A percentile compares a stretch with the other conserved stretches of the same genome.
These are phyloP conservation scores for Botrytis cinerea DNA, from an alignment of 2,329 filamentous ascomycete genomes.

Conservation along the genomic window DNA sequence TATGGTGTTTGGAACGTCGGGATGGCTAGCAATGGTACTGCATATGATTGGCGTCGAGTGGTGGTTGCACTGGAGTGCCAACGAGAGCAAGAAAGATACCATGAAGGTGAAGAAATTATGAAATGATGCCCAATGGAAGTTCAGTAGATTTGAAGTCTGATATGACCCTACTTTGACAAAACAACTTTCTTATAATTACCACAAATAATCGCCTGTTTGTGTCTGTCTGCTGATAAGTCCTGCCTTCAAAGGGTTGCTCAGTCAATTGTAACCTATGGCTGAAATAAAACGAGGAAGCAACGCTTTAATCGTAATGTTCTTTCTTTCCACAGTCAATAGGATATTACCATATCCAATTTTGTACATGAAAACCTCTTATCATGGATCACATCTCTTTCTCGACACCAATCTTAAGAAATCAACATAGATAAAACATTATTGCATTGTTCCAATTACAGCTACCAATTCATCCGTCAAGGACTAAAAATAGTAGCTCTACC, in stretches of 20 bases:
- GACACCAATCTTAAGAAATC: neutral
- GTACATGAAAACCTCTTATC: neutral
- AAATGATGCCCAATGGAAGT: neutral
- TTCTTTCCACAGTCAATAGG: neutral
- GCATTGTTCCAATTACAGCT: neutral
- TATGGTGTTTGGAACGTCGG: slow-evolving; percentile 6
- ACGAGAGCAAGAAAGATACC: neutral
- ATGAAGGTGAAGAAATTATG: neutral
- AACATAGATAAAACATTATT: neutral
- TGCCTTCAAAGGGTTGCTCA: neutral
- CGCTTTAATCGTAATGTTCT: neutral
- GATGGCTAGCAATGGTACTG: neutral
- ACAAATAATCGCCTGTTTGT: neutral
- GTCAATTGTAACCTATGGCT: neutral
- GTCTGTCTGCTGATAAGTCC: neutral
- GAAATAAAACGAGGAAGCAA: neutral
- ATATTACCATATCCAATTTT: neutral
- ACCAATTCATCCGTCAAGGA: neutral
- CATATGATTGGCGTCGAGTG: slow-evolving; percentile 4
- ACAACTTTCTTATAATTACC: neutral
- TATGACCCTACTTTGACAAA: too few relatives aligned
- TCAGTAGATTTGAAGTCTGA: neutral
- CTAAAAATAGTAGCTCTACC: neutral
- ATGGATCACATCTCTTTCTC: neutral
- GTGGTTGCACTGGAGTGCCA: slow-evolving; percentile 3